A percentile compares a stretch with the other conserved stretches of the same genome.
phyloP scores from a whole-genome alignment of 805 yeast species.

The Metschnikowia rubicola region DNA sequence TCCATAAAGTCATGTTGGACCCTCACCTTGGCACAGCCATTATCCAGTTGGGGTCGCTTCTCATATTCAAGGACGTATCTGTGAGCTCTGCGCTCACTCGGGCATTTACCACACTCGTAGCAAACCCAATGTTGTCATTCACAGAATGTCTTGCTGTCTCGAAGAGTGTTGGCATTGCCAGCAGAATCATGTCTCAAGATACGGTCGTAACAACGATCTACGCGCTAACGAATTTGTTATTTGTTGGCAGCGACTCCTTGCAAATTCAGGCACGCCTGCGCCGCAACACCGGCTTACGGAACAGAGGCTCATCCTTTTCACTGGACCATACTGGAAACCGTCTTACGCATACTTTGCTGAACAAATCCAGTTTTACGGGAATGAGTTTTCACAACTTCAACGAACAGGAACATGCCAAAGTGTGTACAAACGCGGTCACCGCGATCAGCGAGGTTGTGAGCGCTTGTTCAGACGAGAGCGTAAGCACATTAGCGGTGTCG shows the following conservation, averaged over 20 bases:
- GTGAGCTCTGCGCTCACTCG: conserved; percentile 39
- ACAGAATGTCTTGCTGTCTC: conserved; percentile 52
- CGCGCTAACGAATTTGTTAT: conserved; percentile 71
- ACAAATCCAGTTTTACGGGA: not conserved
- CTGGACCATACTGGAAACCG: conserved; percentile 9
- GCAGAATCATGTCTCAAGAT: conserved; percentile 71
- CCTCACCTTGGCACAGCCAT: conserved; percentile 48
- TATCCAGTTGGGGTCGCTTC: conserved; percentile 53
- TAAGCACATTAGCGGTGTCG: conserved; percentile 74
- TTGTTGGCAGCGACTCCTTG: conserved; percentile 45
- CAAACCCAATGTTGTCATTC: conserved; percentile 48
- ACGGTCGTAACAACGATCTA: conserved; percentile 80
- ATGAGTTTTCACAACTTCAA: not conserved
- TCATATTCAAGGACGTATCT: conserved; percentile 42
- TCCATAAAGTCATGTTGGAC: conserved; percentile 52
- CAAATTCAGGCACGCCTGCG: conserved; percentile 26
- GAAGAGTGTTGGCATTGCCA: conserved; percentile 58
- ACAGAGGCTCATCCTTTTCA: conserved; percentile 10
- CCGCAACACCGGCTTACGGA: conserved; percentile 30
- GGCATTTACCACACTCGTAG: conserved; percentile 50
- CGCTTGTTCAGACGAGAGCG: conserved; percentile 64
- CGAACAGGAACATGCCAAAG: conserved; percentile 32
- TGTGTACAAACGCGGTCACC: conserved; percentile 64
- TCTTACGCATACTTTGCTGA: conserved; percentile 13
- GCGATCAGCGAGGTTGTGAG: conserved; percentile 66